Evolutionary conservation across 768 basidiomycete species (phyloP).

Genomic region (Pleurotus citrinopileatus): DNA sequence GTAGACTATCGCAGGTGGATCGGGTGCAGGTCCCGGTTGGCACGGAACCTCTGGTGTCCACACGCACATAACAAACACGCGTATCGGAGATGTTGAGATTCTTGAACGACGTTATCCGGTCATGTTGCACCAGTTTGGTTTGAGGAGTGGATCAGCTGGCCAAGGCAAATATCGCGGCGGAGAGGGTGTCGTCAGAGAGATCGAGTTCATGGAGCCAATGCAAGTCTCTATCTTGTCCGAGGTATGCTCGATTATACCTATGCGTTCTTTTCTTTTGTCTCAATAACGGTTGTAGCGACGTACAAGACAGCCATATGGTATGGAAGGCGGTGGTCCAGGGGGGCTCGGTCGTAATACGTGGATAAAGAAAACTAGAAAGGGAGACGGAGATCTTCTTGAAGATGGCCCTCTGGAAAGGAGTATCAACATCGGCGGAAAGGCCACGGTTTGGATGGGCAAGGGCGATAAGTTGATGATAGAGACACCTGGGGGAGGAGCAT

Average conservation of each 20-base stretch:
- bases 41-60: conserved; percentile 93
- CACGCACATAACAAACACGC: conserved; percentile 90
- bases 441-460: conserved; percentile 84
- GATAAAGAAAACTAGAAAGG: conserved; percentile 66
- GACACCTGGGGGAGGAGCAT: conserved; percentile 91
- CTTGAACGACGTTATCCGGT: conserved; percentile 92
- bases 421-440: conserved; percentile 90
- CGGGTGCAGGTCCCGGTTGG: conserved; percentile 87
- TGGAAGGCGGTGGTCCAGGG: conserved; percentile 76
- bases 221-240: conserved; percentile 90
- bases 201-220: conserved; percentile 78
- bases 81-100: conserved; percentile 92
- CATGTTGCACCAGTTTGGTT: conserved; percentile 79
- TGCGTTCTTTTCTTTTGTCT: neutral
- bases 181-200: conserved; percentile 79
- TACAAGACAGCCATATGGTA: conserved; percentile 82
- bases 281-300: conserved; percentile 51
- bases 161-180: conserved; percentile 74
- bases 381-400: conserved; percentile 64
- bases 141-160: conserved; percentile 70
- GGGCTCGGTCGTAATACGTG: conserved; percentile 82
- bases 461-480: conserved; percentile 79
- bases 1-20: conserved; percentile 92
- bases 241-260: conserved; percentile 36
- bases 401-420: conserved; percentile 37